Evolutionary conservation across 1,139 yeast species (phyloP), one percentile per base, ranked within the genome.

Genomic region (Geotrichum klebahnii): DNA sequence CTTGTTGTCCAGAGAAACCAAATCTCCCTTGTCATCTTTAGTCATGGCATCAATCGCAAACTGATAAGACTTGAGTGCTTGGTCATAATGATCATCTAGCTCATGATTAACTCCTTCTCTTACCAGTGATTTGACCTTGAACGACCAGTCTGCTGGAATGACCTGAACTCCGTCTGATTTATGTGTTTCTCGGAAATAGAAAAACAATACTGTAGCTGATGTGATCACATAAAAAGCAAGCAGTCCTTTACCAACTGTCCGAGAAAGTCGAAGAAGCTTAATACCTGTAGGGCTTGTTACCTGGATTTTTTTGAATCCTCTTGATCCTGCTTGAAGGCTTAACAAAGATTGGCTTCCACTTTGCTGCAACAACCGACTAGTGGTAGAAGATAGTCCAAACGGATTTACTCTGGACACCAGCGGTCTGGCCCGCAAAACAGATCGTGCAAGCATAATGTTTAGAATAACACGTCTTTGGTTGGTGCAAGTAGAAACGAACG

Each of bases 101-200:
- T 67, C 69, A 42, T 61, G 62, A 35, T 59, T 61, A 1, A 67
- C 65, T 1, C 66, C 71, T 2, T 62, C 55, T 28, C 66, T 54
- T 1, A 59, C 62, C 12, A 61, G 51, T 8, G 62, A 34, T 41
- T 57, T 63, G n/a, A 62, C 55, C 20, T 53, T 36, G n/a, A 63
- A 49, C 2, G 67, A 51, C 69, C 71, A 67, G n/a, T 60, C 63
- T 1, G 46, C 36, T 0, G 68, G 64, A 40, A 67, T 57, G 2
- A 55, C 55, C 52, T 67, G 71, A 19, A 59, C 57, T 12, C 56
- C 52, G 24, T 64, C 63, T 6, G 64, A 52, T 34, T 53, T 59
- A 23, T 50, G 54, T 0, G 54, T 40, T 1, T 58, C 55, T 12
- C 57, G 57, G 34, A 53, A 55, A 44, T 64, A 66, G 1, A 59